A percentile compares a stretch with the other conserved stretches of the same genome.
Evolutionary conservation across 176 grass and related monocot species (phyloP).

Genomic region (Thalia dealbata): DNA sequence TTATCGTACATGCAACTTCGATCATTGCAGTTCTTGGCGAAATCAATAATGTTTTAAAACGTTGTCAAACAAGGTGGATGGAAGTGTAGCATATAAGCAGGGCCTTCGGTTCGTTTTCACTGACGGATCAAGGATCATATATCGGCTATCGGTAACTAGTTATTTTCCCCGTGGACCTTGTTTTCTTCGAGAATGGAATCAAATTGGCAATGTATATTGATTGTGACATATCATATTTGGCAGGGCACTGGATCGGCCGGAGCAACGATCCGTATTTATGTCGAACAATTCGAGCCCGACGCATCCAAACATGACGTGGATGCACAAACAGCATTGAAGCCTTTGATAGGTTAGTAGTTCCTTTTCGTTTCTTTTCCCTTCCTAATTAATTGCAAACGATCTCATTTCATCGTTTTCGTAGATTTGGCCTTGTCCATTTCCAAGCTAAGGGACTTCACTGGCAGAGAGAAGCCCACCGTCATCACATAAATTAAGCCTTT

Average conservation of each 20-base stretch:
- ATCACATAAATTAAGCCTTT: constrained; percentile 37
- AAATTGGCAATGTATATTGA: not conserved
- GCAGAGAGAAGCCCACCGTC: constrained; percentile 73
- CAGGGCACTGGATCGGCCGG: constrained; percentile 92
- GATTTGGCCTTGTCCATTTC: constrained; percentile 74
- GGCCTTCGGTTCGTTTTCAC: constrained; percentile 87
- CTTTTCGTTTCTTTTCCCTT: too few species aligned
- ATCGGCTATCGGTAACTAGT: constrained; percentile 61
- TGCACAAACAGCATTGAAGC: constrained; percentile 63
- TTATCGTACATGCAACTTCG: not conserved
- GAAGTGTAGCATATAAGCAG: constrained; percentile 60
- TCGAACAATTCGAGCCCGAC: constrained; percentile 76
- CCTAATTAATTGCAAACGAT: not conserved
- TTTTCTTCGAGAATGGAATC: not conserved
- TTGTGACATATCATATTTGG: constrained; percentile 7
- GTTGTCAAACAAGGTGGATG: constrained; percentile 47
- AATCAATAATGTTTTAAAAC: not conserved
- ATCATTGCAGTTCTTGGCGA: not conserved
- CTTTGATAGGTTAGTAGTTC: constrained; percentile 49
- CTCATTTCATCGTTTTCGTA: constrained; percentile 16
- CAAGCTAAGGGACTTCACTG: constrained; percentile 77
- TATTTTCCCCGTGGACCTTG: not conserved
- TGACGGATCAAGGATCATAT: constrained; percentile 80
- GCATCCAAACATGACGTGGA: constrained; percentile 52
- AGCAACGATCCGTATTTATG: constrained; percentile 69